phyloP scores from a whole-genome alignment of 1,284 basidiomycete genomes.

The Tylopilus sp. region DNA sequence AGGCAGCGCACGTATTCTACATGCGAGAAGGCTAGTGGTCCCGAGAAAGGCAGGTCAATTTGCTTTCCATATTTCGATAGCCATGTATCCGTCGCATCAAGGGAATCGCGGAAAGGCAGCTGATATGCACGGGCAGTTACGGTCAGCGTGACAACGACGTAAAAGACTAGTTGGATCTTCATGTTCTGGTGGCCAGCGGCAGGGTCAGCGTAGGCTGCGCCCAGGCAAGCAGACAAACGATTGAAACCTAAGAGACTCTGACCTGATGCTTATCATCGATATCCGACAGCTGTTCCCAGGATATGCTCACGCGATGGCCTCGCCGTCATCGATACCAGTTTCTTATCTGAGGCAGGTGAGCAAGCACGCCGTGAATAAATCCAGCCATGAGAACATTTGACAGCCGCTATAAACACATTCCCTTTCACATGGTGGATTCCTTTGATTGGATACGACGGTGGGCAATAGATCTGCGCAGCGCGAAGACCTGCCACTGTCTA shows the following conservation, averaged over 20 bases:
- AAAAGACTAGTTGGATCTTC: conserved; percentile 8
- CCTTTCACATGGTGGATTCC: not conserved
- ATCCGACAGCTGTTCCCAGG: not conserved
- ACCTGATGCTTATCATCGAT: not conserved
- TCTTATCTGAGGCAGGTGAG: no score
- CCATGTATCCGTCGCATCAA: conserved; percentile 43
- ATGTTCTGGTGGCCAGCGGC: no score
- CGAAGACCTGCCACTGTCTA: conserved; percentile 29
- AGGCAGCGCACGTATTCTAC: conserved; percentile 67
- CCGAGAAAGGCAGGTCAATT: conserved; percentile 64
- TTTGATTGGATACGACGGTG: conserved; percentile 23
- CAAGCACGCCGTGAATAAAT: not conserved
- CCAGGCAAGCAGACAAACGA: not conserved
- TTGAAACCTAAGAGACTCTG: not conserved
- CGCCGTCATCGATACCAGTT: not conserved
- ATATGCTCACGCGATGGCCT: not conserved
- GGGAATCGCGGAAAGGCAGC: conserved; percentile 10
- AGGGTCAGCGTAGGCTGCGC: not conserved
- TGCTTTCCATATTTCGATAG: conserved; percentile 68
- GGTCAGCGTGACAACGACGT: conserved; percentile 1
- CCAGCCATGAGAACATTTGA: not conserved
- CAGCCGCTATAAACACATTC: not conserved
- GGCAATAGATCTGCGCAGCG: conserved; percentile 26
- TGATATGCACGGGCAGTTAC: conserved; percentile 8
- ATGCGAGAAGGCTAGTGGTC: conserved; percentile 72